These are phyloP conservation scores for Oleoguttula mirabilis DNA, from an alignment of 495 filamentous ascomycete species.

Conservation along the genomic window DNA sequence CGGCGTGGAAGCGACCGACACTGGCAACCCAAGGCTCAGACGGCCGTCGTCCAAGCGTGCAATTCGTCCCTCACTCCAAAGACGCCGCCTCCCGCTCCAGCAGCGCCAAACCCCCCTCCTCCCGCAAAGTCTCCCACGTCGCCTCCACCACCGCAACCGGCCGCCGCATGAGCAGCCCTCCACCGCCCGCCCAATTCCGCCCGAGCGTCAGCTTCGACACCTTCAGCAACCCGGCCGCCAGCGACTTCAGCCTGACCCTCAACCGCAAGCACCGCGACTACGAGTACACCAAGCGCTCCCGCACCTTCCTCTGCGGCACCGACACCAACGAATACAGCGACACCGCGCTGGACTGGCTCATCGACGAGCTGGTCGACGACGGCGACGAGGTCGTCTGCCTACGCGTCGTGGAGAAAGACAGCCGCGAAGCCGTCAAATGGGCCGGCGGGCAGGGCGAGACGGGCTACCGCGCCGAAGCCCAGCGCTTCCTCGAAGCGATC, in stretches of 20 bases:
- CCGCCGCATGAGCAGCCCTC: constrained; percentile 15
- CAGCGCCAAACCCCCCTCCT: constrained; percentile 10
- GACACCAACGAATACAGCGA: constrained; percentile 95
- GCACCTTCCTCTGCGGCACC: constrained; percentile 87
- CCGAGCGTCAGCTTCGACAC: constrained; percentile 82
- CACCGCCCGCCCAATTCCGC: constrained; percentile 20
- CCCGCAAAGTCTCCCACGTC: constrained; percentile 1
- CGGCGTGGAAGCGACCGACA: constrained; percentile 18
- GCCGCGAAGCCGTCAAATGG: constrained; percentile 39
- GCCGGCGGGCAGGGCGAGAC: constrained; percentile 52
- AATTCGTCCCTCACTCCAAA: constrained; percentile 16
- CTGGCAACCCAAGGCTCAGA: background rate
- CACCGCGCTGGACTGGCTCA: constrained; percentile 84
- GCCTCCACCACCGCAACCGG: background rate
- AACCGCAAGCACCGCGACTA: constrained; percentile 86
- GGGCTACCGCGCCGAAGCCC: constrained; percentile 70
- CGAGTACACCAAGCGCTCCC: constrained; percentile 65
- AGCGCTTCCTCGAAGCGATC: constrained; percentile 53
- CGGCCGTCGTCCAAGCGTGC: constrained; percentile 14
- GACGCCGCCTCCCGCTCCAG: constrained; percentile 9
- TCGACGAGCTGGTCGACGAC: constrained; percentile 91
- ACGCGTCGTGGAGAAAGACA: constrained; percentile 76
- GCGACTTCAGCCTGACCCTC: constrained; percentile 69
- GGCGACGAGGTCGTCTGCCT: constrained; percentile 95
- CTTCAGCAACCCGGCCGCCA: constrained; percentile 72